Evolutionary conservation across 495 filamentous ascomycete genomes (phyloP), one percentile per base, ranked within the genome.

Genomic region (Lepidopterella palustris): DNA sequence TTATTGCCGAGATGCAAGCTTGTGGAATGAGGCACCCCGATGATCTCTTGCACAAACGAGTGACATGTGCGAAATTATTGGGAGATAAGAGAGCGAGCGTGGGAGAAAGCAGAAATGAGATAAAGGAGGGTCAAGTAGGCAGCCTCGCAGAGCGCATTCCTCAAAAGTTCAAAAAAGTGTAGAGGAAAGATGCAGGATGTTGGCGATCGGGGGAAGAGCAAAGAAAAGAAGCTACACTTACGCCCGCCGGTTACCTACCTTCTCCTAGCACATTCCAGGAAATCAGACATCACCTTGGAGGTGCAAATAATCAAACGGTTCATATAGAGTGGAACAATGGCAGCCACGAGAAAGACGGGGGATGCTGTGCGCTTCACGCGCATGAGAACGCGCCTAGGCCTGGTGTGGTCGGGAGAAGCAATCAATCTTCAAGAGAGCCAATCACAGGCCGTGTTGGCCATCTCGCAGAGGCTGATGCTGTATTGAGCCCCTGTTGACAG

Each of bases 31-130:
- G 48, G 27, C 20, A n/a, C n/a, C n/a, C 63, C 40, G 61, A 50
- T 47, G 56, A 66, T 31, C 67, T 85, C 18, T 4, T n/a, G 51
- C 2, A 27, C 10, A 54, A 32, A 55, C 5, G 52, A 23, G 27
- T 39, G 23, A 26, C 27, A 57, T 28, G 28, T 32, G 57, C 18
- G 55, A 55, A 8, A 10, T n/a, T 35, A 29, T 31, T 56, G 13
- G 53, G 29, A 18, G 45, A 52, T 9, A 28, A 53, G 42, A 49
- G 58, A 45, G 50, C 5, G 40, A 15, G 52, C n/a, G n/a, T n/a
- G n/a, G n/a, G n/a, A n/a, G 20, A 20, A n/a, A 57, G 29, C 27
- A 21, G 51, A 18, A 42, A 42, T 28, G n/a, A n/a, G n/a, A n/a
- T 28, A 13, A 21, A 29, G 31, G 49, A 25, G 29, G 4, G 39